Evolutionary conservation across 2,329 filamentous ascomycete genomes (phyloP).

Genomic region (Dryadomyces sulphureus): DNA sequence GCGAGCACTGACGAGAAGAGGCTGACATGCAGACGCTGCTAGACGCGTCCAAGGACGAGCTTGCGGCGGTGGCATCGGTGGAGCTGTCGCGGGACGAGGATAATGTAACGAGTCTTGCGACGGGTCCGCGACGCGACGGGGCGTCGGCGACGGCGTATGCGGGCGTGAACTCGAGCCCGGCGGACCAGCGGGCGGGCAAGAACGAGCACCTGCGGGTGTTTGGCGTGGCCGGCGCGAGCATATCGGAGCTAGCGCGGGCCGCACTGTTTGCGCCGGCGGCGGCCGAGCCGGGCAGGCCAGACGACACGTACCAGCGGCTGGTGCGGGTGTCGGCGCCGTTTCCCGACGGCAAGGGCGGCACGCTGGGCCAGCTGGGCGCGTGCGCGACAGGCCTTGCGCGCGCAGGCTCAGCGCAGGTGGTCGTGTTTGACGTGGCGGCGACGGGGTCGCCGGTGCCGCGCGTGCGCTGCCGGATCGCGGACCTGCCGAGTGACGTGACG

Average conservation of each 20-base stretch:
- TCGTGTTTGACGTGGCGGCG: conserved; percentile 56
- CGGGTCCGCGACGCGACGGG: conserved; percentile 45
- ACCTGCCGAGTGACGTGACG: conserved; percentile 41
- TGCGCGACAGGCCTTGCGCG: conserved; percentile 66
- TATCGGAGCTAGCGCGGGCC: conserved; percentile 37
- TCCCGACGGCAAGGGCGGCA: conserved; percentile 24
- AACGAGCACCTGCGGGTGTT: conserved; percentile 79
- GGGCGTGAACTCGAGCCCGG: conserved; percentile 69
- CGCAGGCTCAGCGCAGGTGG: conserved; percentile 58
- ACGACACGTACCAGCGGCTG: conserved; percentile 42
- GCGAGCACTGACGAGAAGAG: neutral
- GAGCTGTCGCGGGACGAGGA: conserved; percentile 75
- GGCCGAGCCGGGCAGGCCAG: conserved; percentile 13
- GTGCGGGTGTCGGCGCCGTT: conserved; percentile 36
- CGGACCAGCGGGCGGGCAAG: conserved; percentile 56
- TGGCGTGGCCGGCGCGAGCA: conserved; percentile 33
- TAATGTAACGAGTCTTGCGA: conserved; percentile 69
- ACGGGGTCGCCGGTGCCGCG: conserved; percentile 19
- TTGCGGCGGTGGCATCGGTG: conserved; percentile 54
- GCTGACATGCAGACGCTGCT: conserved; percentile 43
- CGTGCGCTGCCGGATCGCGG: conserved; percentile 28
- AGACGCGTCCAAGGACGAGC: conserved; percentile 48
- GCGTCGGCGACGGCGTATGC: conserved; percentile 47
- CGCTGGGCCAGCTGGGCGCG: conserved; percentile 50
- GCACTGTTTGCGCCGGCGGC: conserved; percentile 31